These are phyloP conservation scores for Mitragyna speciosa DNA, from an alignment of 257 asterid genomes.

Conservation along the genomic window DNA sequence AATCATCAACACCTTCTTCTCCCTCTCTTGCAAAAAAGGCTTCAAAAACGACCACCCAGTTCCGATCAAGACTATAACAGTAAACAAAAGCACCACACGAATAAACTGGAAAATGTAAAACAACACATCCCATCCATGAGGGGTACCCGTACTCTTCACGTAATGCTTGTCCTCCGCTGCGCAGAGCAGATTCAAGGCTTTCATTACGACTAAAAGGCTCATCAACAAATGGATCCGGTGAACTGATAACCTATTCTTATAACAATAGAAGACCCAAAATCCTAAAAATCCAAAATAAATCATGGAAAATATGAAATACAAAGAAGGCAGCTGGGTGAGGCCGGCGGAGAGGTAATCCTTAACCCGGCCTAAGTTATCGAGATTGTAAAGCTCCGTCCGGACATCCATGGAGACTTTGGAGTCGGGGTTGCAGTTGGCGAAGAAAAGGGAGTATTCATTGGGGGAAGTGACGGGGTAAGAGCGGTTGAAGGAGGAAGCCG, in stretches of 20 bases:
- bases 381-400: constrained; percentile 76
- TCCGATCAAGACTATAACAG: constrained; percentile 81
- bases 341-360: constrained; percentile 88
- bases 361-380: constrained; percentile 56
- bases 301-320: constrained; percentile 62
- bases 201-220: constrained; percentile 72
- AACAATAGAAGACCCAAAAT: constrained; percentile 58
- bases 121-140: constrained; percentile 98
- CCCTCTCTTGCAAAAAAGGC: constrained; percentile 91
- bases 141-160: constrained; percentile 91
- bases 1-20: constrained; percentile 94
- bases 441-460: constrained; percentile 80
- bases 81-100: constrained; percentile 78
- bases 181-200: constrained; percentile 76
- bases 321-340: constrained; percentile 73
- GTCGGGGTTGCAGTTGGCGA: constrained; percentile 90
- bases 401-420: constrained; percentile 85
- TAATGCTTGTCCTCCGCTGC: constrained; percentile 97
- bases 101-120: constrained; percentile 89
- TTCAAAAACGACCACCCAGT: constrained; percentile 94
- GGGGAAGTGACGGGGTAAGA: constrained; percentile 75
- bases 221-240: constrained; percentile 85
- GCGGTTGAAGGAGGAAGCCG: constrained; percentile 57
- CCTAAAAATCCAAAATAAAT: constrained; percentile 59
- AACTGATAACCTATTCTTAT: constrained; percentile 56